Conservation (phyloP, 306 rosid genomes). For the Prunus dulcis region DNA sequence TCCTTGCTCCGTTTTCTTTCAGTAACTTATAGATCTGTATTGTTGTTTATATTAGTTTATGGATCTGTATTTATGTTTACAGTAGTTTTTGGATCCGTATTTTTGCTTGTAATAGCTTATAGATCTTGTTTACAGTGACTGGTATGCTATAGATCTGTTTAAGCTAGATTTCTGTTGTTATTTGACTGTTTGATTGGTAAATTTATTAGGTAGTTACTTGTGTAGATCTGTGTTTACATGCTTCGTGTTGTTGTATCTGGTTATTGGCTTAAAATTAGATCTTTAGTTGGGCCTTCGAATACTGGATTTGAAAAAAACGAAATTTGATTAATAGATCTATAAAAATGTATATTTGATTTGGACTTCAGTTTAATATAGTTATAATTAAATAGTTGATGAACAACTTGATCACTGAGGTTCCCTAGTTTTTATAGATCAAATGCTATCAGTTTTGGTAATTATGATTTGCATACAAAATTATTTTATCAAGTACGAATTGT, state of each 20-base stretch:
- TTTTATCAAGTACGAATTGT: too few species aligned
- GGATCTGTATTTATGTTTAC: not conserved
- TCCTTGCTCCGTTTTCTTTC: not conserved
- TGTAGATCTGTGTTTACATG: not conserved
- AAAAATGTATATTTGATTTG: too few species aligned
- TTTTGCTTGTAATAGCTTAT: not conserved
- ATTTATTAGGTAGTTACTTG: not conserved
- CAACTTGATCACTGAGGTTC: too few species aligned
- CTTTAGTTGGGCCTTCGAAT: not conserved
- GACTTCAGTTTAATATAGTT: too few species aligned
- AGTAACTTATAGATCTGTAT: not conserved
- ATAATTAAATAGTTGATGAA: too few species aligned
- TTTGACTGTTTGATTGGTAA: not conserved
- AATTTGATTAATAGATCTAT: not conserved
- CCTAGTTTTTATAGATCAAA: too few species aligned
- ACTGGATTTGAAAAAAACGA: too few species aligned
- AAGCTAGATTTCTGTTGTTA: too few species aligned
- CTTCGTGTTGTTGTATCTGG: not conserved
- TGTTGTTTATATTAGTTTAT: not conserved
- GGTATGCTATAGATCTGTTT: not conserved
- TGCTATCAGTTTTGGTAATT: too few species aligned
- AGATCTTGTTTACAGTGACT: not conserved
- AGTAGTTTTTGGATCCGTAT: not conserved
- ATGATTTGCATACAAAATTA: too few species aligned
- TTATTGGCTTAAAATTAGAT: not conserved